phyloP scores from a whole-genome alignment of 177 flowering plant genomes.

The Vitis hybrid region DNA sequence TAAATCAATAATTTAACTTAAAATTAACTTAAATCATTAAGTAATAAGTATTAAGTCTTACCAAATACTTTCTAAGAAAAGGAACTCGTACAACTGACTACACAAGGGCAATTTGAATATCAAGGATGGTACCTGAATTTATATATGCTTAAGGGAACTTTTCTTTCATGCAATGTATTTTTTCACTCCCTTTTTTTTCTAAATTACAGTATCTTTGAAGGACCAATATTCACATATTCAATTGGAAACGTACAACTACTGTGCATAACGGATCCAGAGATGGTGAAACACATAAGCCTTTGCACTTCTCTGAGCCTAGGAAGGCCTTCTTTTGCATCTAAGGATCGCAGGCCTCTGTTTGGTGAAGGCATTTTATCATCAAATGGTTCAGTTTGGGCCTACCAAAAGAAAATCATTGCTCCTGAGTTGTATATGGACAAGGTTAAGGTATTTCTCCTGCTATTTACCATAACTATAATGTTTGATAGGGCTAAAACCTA shows the following conservation, averaged over 20 bases:
- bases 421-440: constrained; percentile 47
- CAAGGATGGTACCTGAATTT: too few species aligned
- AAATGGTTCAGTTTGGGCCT: constrained; percentile 45
- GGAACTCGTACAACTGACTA: too few species aligned
- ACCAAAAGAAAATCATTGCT: constrained; percentile 47
- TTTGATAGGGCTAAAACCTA: constrained; percentile 7
- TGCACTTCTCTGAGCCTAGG: constrained; percentile 37
- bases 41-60: too few species aligned
- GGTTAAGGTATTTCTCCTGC: constrained; percentile 33
- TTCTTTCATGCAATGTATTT: too few species aligned
- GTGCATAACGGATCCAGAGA: constrained; percentile 27
- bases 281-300: constrained; percentile 40
- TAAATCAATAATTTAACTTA: too few species aligned
- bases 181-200: too few species aligned
- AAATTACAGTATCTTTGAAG: constrained; percentile 5
- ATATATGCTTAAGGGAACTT: too few species aligned
- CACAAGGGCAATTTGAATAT: too few species aligned
- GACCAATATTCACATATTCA: constrained; percentile 33
- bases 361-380: constrained; percentile 51
- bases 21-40: too few species aligned
- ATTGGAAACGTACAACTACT: constrained; percentile 36
- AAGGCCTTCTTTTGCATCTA: constrained; percentile 36
- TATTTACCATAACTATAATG: too few species aligned
- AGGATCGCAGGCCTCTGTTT: constrained; percentile 39
- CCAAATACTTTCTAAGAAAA: too few species aligned